Evolutionary conservation across 306 rosid genomes (phyloP).

Genomic region (Senna tora): DNA sequence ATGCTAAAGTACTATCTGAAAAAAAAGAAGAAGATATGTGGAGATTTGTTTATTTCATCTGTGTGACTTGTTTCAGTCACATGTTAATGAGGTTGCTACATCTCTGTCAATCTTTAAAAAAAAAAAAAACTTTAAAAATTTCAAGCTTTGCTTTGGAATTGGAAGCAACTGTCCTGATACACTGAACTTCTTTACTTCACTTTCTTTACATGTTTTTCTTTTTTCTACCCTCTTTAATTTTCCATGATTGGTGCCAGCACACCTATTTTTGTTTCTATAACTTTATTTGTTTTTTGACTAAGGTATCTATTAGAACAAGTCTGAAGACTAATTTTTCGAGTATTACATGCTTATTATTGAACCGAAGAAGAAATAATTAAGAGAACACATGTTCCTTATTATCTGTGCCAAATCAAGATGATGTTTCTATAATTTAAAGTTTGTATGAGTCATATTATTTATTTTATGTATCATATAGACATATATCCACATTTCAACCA

Average conservation of each 20-base stretch:
- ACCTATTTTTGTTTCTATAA: background rate
- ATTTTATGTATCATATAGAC: no score
- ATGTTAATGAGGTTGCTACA: slow-evolving; percentile 4
- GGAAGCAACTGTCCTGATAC: slow-evolving; percentile 25
- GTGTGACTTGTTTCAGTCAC: background rate
- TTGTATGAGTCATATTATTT: no score
- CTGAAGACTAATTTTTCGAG: no score
- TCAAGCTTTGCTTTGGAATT: slow-evolving; percentile 2
- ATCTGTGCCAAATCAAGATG: no score
- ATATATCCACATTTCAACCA: no score
- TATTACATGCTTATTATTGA: no score
- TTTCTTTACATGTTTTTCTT: slow-evolving; percentile 7
- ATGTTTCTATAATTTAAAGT: no score
- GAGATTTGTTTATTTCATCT: background rate
- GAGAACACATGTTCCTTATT: no score
- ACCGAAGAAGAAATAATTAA: no score
- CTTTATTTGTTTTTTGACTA: no score
- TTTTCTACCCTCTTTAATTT: slow-evolving; percentile 26
- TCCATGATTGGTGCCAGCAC: slow-evolving; percentile 31
- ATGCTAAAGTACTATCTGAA: background rate
- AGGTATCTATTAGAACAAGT: no score
- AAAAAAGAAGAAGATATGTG: background rate
- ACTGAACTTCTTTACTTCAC: slow-evolving; percentile 15
- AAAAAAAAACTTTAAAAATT: background rate
- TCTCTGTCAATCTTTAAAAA: background rate